Base-by-base conservation (phyloP, 2,329 filamentous ascomycete species). In the Canariomyces notabilis region DNA sequence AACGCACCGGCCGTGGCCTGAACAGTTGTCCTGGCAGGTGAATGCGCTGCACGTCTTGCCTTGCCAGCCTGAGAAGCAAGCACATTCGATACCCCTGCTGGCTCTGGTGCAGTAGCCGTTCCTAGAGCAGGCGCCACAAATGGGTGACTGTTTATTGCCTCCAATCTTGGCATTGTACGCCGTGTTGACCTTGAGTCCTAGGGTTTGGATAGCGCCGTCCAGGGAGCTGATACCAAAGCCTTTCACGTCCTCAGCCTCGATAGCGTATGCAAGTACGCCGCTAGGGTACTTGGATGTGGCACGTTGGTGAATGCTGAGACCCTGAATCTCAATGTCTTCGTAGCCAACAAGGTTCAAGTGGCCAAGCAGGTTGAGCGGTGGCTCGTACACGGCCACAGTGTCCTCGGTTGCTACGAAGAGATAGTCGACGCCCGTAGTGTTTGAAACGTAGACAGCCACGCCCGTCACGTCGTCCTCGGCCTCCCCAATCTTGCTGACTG, bases 11-110 rank as follows among this genome's bases (percentile, higher is more conserved):
- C 48, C 48, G 35, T 50, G 18, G 35, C 44, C 44, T 4, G 48
- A 50, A 36, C 48, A 50, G 31, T 47, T 47, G 35, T 46, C 32
- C n/a, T 41, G 37, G 32, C 48, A 50, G 15, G 48, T 50, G 31
- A 36, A 23, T 3, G 23, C 16, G 3, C 44, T 40, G 40, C 48
- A 50, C 1, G 12, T 44, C 20, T 39, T 37, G 14, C 48, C 44
- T 19, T 38, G 18, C 26, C 33, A 47, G 14, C 48, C 48, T 1
- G 40, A 32, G 21, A 50, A 50, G 31, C 48, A 50, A 5, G 43
- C 35, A 32, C 48, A 50, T 9, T 43, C 32, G 6, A 44, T 21
- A n/a, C 36, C 37, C 19, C 20, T 41, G 21, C 40, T 31, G 2
- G 37, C 39, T 21, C 39, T 29, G 33, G 37, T 20, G 22, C 48